Evolutionary conservation across 345 rosid genomes (phyloP).

Genomic region (Eutrema yunnanense): DNA sequence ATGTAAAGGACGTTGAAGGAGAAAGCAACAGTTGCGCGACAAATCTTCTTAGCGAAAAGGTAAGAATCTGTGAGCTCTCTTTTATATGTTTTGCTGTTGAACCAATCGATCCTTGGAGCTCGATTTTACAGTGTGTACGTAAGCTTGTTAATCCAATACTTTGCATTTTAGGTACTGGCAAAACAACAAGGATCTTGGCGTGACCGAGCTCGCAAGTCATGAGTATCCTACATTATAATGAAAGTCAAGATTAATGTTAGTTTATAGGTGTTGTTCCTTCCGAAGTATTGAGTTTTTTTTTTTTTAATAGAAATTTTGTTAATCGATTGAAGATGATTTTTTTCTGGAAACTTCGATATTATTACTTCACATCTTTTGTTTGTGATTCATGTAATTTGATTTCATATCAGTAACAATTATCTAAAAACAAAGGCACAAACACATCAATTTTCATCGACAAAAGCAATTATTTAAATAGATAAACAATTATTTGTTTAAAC

Average conservation of each 20-base stretch:
- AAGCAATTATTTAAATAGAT: background rate
- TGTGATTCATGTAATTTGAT: background rate
- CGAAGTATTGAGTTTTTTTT: background rate
- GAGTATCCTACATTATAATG: conserved; percentile 1
- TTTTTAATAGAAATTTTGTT: background rate
- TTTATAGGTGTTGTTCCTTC: background rate
- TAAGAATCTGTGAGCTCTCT: background rate
- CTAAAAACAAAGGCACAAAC: background rate
- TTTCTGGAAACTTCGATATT: background rate
- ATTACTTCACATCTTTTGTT: background rate
- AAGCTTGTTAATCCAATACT: background rate
- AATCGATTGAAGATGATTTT: background rate
- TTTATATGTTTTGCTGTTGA: background rate
- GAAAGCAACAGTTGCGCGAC: conserved; percentile 29
- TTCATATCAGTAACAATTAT: background rate
- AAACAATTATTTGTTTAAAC: background rate
- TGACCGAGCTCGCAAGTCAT: conserved; percentile 74
- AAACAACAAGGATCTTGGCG: conserved; percentile 98
- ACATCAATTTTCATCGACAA: background rate
- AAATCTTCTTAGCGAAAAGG: conserved; percentile 79
- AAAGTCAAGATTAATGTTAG: background rate
- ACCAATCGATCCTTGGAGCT: background rate
- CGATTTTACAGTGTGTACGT: background rate
- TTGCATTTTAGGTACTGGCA: conserved; percentile 60
- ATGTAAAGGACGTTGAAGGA: conserved; percentile 30